These are phyloP conservation scores for Tarenaya hassleriana DNA, from an alignment of 345 rosid species.

Conservation along the genomic window DNA sequence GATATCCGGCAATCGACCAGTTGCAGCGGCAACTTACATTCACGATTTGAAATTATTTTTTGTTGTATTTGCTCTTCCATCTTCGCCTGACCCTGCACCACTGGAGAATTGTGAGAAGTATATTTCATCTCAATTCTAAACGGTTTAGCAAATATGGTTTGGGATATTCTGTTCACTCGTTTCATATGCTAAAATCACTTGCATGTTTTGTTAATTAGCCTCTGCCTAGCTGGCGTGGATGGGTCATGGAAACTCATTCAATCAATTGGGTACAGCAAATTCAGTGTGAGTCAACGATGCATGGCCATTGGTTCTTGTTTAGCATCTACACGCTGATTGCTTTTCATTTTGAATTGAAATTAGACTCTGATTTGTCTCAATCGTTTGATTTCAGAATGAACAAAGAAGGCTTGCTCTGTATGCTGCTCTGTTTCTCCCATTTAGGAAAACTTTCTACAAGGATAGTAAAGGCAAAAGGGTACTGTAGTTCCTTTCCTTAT, in stretches of 20 bases:
- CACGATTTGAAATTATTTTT: slow-evolving; percentile 56
- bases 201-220: slow-evolving; percentile 34
- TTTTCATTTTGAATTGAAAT: not conserved
- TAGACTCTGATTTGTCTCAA: slow-evolving; percentile 18
- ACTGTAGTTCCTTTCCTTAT: slow-evolving; percentile 10
- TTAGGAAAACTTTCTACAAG: slow-evolving; percentile 43
- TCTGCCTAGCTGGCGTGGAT: slow-evolving; percentile 56
- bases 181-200: slow-evolving; percentile 15
- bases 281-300: slow-evolving; percentile 47
- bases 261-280: slow-evolving; percentile 39
- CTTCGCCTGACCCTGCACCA: slow-evolving; percentile 42
- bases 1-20: slow-evolving; percentile 78
- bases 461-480: slow-evolving; percentile 74
- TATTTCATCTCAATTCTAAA: slow-evolving; percentile 16
- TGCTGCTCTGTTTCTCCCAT: slow-evolving; percentile 80
- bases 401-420: slow-evolving; percentile 66
- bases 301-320: not conserved
- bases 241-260: slow-evolving; percentile 60
- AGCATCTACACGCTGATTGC: slow-evolving; percentile 5
- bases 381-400: slow-evolving; percentile 52
- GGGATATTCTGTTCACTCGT: slow-evolving; percentile 10
- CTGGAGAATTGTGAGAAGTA: slow-evolving; percentile 61
- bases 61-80: slow-evolving; percentile 61
- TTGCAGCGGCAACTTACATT: slow-evolving; percentile 53
- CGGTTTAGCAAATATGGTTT: slow-evolving; percentile 1